These are phyloP conservation scores for Letharia columbiana DNA, from an alignment of 495 filamentous ascomycete genomes.

Conservation along the genomic window DNA sequence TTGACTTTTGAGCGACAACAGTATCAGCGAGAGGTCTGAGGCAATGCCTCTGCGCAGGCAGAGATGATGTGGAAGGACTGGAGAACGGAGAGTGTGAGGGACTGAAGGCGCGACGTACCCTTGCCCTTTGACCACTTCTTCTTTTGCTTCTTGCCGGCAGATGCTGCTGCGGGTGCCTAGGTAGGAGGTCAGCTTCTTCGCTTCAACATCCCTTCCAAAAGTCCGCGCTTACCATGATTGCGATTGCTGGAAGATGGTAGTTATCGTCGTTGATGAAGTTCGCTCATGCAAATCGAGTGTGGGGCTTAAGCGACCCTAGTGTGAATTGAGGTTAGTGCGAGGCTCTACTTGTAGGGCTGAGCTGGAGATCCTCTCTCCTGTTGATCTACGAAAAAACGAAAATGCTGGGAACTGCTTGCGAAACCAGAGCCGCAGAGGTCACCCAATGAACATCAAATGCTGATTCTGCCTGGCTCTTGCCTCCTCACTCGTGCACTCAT, in stretches of 20 bases:
- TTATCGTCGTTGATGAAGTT: slow-evolving; percentile 1
- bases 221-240: slow-evolving; percentile 8
- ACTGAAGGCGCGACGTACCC: slow-evolving; percentile 48
- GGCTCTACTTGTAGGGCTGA: background rate
- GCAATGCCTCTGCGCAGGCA: background rate
- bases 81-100: background rate
- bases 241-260: background rate
- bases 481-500: background rate
- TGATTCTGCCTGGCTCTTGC: background rate
- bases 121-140: slow-evolving; percentile 99
- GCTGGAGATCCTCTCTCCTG: background rate
- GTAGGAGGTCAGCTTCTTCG: slow-evolving; percentile 15
- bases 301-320: slow-evolving; percentile 17
- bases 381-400: background rate
- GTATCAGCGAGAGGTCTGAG: background rate
- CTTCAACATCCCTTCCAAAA: background rate
- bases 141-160: slow-evolving; percentile 94
- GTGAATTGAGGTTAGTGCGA: background rate
- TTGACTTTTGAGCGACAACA: slow-evolving; percentile 62
- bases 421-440: background rate
- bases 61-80: background rate
- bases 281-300: slow-evolving; percentile 11
- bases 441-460: background rate
- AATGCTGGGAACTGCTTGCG: background rate
- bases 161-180: slow-evolving; percentile 62